Percentiles rank a stretch among this genome's conserved stretches.
phyloP scores from a whole-genome alignment of 768 basidiomycete species.

The Tephrocybe sp. region DNA sequence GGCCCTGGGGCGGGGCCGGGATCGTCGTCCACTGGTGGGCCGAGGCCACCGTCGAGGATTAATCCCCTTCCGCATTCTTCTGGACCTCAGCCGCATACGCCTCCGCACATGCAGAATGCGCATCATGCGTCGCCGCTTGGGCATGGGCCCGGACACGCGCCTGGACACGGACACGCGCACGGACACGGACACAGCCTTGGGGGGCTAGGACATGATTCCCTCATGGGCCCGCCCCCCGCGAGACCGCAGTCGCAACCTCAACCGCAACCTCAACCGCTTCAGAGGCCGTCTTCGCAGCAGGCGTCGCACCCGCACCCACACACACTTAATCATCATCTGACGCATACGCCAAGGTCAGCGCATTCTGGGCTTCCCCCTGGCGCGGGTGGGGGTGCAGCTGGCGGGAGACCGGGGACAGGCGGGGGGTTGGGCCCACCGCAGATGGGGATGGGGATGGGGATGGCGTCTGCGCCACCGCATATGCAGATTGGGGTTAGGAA shows the following conservation, averaged over 20 bases:
- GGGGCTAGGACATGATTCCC: constrained; percentile 39
- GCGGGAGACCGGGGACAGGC: constrained; percentile 11
- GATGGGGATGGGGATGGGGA: constrained; percentile 15
- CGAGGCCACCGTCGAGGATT: constrained; percentile 43
- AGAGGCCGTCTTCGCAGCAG: constrained; percentile 17
- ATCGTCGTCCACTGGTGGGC: constrained; percentile 26
- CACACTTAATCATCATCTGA: neutral
- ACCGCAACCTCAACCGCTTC: constrained; percentile 45
- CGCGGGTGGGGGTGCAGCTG: too few relatives aligned
- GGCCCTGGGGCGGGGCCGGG: too few relatives aligned
- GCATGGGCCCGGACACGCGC: too few relatives aligned
- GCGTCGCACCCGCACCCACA: neutral
- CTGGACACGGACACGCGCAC: constrained; percentile 11
- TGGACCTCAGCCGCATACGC: neutral
- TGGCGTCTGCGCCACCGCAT: constrained; percentile 16
- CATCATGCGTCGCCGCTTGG: constrained; percentile 24
- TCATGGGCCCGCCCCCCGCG: constrained; percentile 41
- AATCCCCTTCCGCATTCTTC: constrained; percentile 20
- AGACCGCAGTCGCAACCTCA: constrained; percentile 57
- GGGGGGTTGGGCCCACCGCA: constrained; percentile 16
- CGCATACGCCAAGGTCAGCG: constrained; percentile 14
- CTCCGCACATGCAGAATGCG: constrained; percentile 14
- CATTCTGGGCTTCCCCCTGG: constrained; percentile 17
- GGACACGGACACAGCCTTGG: constrained; percentile 18
- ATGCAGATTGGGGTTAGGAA: constrained; percentile 28